A percentile compares a stretch with the other conserved stretches of the same genome.
Conservation (phyloP, 2,329 filamentous ascomycete species). For the Trematosphaeria pertusa region DNA sequence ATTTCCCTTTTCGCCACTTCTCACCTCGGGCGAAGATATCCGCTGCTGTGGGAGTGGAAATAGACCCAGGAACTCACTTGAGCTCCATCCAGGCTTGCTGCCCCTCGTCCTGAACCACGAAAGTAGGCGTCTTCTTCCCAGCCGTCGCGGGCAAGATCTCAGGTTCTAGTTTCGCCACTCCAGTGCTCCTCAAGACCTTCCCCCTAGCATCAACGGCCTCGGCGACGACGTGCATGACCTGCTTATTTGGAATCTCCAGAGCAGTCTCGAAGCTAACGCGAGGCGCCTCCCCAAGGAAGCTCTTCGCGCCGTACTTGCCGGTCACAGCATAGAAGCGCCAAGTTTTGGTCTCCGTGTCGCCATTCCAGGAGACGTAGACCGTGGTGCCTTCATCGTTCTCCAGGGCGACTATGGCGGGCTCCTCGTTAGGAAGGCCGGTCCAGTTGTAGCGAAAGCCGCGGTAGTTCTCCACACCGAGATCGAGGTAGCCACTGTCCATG, state of each 20-base stretch:
- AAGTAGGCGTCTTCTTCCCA: conserved; percentile 15
- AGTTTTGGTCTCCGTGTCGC: conserved; percentile 32
- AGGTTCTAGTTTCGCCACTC: conserved; percentile 15
- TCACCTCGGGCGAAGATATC: no score
- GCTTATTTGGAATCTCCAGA: conserved; percentile 12
- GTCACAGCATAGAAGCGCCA: conserved; percentile 45
- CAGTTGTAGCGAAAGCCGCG: conserved; percentile 45
- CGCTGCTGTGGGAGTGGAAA: background rate
- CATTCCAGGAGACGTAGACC: conserved; percentile 37
- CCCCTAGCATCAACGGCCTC: conserved; percentile 22
- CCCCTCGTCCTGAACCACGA: background rate
- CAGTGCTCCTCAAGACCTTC: conserved; percentile 14
- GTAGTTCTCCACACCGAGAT: conserved; percentile 48
- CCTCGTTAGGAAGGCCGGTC: conserved; percentile 29
- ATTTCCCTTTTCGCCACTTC: no score
- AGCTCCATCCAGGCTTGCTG: conserved; percentile 2
- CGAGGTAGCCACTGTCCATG: conserved; percentile 24
- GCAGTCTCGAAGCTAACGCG: conserved; percentile 25
- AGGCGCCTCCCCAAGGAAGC: conserved; percentile 17
- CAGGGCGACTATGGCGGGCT: conserved; percentile 26
- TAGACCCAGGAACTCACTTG: background rate
- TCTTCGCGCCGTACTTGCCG: conserved; percentile 8
- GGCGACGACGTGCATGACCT: conserved; percentile 16
- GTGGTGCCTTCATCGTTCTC: conserved; percentile 29
- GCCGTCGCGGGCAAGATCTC: conserved; percentile 16